These are phyloP conservation scores for Akebia trifoliata DNA, from an alignment of 164 flowering plant genomes.

Conservation along the genomic window DNA sequence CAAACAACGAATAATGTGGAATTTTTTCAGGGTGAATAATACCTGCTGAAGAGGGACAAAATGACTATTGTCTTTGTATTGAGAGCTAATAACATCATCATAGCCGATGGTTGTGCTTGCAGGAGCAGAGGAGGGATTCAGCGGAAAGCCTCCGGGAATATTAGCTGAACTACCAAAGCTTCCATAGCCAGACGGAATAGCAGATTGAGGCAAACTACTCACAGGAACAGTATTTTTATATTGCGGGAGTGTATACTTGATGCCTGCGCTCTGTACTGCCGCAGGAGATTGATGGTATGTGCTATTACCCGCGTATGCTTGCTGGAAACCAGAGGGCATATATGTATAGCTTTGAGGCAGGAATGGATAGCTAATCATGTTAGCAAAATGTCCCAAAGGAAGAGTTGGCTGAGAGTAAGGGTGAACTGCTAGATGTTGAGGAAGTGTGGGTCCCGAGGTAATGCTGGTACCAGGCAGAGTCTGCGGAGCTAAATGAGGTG, in stretches of 20 bases:
- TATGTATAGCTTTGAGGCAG: slow-evolving; percentile 80
- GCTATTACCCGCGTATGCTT: slow-evolving; percentile 75
- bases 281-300: slow-evolving; percentile 82
- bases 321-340: slow-evolving; percentile 84
- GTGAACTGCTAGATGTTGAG: slow-evolving; percentile 73
- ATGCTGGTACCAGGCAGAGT: slow-evolving; percentile 45
- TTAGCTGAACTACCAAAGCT: slow-evolving; percentile 63
- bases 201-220: slow-evolving; percentile 78
- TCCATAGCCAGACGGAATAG: slow-evolving; percentile 77
- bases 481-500: slow-evolving; percentile 56
- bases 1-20: too few species aligned
- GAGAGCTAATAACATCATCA: slow-evolving; percentile 74
- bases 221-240: slow-evolving; percentile 68
- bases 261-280: slow-evolving; percentile 39
- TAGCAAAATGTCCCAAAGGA: slow-evolving; percentile 76
- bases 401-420: slow-evolving; percentile 85
- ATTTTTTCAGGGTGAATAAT: too few species aligned
- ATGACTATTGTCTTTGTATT: slow-evolving; percentile 72
- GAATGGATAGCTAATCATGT: slow-evolving; percentile 78
- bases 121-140: slow-evolving; percentile 61
- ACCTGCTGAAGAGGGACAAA: slow-evolving; percentile 81
- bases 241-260: slow-evolving; percentile 60
- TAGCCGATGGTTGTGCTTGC: slow-evolving; percentile 59
- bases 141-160: slow-evolving; percentile 56
- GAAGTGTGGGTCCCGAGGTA: slow-evolving; percentile 66